Evolutionary conservation across 345 rosid genomes (phyloP), one percentile per base, ranked within the genome.

Genomic region (Passiflora organensis): DNA sequence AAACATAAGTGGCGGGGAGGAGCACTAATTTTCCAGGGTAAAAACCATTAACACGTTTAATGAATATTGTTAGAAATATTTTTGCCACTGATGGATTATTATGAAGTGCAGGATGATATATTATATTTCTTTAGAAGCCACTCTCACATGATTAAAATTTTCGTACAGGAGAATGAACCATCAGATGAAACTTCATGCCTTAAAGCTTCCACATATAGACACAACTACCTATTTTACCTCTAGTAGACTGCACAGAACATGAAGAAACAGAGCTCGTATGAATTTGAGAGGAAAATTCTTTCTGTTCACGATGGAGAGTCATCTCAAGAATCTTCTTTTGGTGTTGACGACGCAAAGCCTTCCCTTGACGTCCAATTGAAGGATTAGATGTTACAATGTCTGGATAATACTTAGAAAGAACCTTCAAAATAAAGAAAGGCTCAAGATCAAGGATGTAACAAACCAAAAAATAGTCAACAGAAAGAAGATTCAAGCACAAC

Each of bases 331-430:
- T 44, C 72, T 77, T 78, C 75, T 80, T 79, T 66, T 75, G 86
- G 51, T 79, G 86, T 62, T 74, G 81, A 22, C 96, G 87, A 14
- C 93, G 93, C 65, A 80, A 55, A 47, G 93, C 82, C 78, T 91
- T 91, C 62, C 96, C 98, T 81, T 85, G 98, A 49, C 93, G 86
- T 41, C 96, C 98, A 75, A 91, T 75, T 52, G 98, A 79, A 14
- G 95, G 98, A 72, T 84, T 83, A 48, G 63, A 65, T 10, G 46
- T 58, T 59, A 71, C 47, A 60, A 79, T 73, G 63, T 82, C 89
- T 44, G 93, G 96, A 74, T 79, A 83, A 76, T 85, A 81, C 68
- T 71, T 74, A 18, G 49, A 68, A 56, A 91, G 87, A 74, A 91
- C 89, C 98, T 87, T 53, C 55, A 53, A 64, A 62, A 55, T 51